Base-by-base conservation (phyloP, 495 filamentous ascomycete species). In the Aspergillus indologenus region DNA sequence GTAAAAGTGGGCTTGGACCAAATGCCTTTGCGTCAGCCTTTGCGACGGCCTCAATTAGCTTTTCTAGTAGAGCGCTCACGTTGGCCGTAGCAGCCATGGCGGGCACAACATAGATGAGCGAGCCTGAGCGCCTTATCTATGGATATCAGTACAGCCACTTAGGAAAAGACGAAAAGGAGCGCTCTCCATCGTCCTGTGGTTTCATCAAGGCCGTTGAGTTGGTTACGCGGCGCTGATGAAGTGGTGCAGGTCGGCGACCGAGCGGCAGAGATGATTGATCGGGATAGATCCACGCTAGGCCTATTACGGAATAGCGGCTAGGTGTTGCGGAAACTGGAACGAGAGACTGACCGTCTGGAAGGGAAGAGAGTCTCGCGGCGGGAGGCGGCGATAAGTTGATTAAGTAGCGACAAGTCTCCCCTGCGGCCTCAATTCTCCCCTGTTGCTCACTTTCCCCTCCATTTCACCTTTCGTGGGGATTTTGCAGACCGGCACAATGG, bases 401-500 rank as follows among this genome's bases (percentile, higher is more conserved):
- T n/a, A 46, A 29, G 26, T 53, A 40, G 34, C 34, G 34, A 40
- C 34, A 40, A 40, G 34, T 40, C 34, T 40, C 34, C 34, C 34
- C 34, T 40, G 5, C 34, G 34, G 34, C 34, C 12, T 40, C 45
- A 53, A 58, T 24, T 59, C 55, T 65, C 29, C 46, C 53, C 26
- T 59, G 60, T 57, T 44, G 29, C 57, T 53, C 57, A 59, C 59
- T 54, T n/a, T 19, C 26, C 40, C 59, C 34, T 49, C 44, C 31
- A 55, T 61, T 40, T 65, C 61, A 61, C 63, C 58, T 63, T 68
- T 61, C 53, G 55, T n/a, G n/a, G 48, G 52, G 34, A 11, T 45
- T 45, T 57, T 56, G 61, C 56, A 54, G 63, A 46, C 54, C 26
- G 71, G 61, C 68, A 75, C 59, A 45, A 96, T 96, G 90, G 89